phyloP scores from a whole-genome alignment of 352 stramenopile genomes.

The Globisporangium barbulae region DNA sequence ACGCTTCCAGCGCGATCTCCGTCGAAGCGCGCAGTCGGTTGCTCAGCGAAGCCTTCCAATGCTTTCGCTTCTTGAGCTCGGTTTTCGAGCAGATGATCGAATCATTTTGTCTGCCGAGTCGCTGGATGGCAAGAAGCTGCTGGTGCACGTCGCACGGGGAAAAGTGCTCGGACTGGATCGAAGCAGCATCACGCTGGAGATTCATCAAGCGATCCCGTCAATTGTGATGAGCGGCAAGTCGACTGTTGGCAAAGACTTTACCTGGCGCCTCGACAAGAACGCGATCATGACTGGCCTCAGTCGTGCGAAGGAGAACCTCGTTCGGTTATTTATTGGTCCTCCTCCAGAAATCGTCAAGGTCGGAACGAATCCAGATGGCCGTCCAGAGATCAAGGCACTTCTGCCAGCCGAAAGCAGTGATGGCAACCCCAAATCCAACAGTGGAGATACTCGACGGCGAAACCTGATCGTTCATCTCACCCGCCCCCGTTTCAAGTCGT shows the following conservation, averaged over 20 bases:
- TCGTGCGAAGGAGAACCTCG: slow-evolving; percentile 76
- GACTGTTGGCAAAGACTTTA: slow-evolving; percentile 53
- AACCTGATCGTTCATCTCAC: slow-evolving; percentile 64
- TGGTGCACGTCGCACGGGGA: slow-evolving; percentile 63
- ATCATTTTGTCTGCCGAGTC: slow-evolving; percentile 76
- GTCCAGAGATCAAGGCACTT: slow-evolving; percentile 32
- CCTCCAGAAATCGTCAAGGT: slow-evolving; percentile 37
- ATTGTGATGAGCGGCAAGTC: slow-evolving; percentile 58
- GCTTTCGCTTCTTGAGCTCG: slow-evolving; percentile 44
- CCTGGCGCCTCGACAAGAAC: slow-evolving; percentile 80
- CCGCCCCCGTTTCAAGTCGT: slow-evolving; percentile 58
- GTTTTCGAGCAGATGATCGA: slow-evolving; percentile 66
- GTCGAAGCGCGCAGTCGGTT: slow-evolving; percentile 15
- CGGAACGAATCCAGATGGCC: slow-evolving; percentile 30
- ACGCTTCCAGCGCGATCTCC: slow-evolving; percentile 47
- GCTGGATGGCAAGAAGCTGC: slow-evolving; percentile 51
- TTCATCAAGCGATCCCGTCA: slow-evolving; percentile 54
- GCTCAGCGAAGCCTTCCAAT: background rate
- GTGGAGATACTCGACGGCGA: slow-evolving; percentile 47
- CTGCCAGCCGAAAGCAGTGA: slow-evolving; percentile 15
- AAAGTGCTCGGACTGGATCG: slow-evolving; percentile 47
- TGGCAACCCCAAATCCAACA: slow-evolving; percentile 12
- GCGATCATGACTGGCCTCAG: slow-evolving; percentile 58
- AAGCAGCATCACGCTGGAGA: slow-evolving; percentile 44
- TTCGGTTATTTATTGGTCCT: slow-evolving; percentile 61